These are phyloP conservation scores for Talaromyces sp. DNA, from an alignment of 2,329 filamentous ascomycete species.

Conservation along the genomic window DNA sequence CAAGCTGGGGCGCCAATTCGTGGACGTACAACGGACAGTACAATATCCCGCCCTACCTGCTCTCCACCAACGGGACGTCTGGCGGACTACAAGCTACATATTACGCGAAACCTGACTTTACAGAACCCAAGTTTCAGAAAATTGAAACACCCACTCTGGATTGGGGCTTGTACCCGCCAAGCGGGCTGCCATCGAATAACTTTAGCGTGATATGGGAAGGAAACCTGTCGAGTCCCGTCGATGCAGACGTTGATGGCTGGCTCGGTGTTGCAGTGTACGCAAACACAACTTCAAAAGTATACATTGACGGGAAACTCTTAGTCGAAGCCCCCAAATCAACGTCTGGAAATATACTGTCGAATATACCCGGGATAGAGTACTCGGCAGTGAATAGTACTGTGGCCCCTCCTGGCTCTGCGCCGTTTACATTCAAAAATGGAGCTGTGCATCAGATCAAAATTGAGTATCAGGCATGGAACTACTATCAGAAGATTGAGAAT, in stretches of 20 bases:
- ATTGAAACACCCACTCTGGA: background rate
- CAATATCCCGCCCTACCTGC: constrained; percentile 39
- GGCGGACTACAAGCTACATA: constrained; percentile 40
- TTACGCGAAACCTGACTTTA: constrained; percentile 24
- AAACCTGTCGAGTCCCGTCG: constrained; percentile 32
- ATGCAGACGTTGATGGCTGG: constrained; percentile 37
- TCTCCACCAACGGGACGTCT: constrained; percentile 31
- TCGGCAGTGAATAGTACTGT: background rate
- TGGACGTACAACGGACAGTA: constrained; percentile 44
- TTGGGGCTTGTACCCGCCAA: background rate
- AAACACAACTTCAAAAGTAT: constrained; percentile 32
- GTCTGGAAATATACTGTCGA: background rate
- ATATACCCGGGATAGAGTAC: background rate
- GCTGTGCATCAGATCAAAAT: constrained; percentile 32
- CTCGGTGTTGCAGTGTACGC: constrained; percentile 38
- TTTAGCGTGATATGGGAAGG: constrained; percentile 44
- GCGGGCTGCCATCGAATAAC: constrained; percentile 33
- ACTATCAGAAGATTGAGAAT: constrained; percentile 31
- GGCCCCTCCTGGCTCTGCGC: background rate
- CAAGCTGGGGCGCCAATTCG: constrained; percentile 41
- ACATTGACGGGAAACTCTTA: background rate
- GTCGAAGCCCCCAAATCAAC: constrained; percentile 8
- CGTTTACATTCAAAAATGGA: background rate
- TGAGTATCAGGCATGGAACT: constrained; percentile 41
- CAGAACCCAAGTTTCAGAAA: background rate